Base-by-base conservation (phyloP, 306 rosid genomes). In the Crotalaria pallida region DNA sequence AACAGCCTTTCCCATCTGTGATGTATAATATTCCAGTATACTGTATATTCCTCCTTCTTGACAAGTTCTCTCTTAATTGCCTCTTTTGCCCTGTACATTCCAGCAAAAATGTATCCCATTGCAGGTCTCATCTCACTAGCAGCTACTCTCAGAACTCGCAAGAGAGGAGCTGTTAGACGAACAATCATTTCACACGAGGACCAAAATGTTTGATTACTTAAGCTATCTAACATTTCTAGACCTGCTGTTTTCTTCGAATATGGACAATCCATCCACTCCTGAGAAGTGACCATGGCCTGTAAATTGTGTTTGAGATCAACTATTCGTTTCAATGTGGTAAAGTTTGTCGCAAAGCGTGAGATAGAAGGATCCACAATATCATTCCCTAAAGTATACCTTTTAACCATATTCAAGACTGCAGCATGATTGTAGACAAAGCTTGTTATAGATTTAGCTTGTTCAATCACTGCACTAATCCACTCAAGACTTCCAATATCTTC, bases 1-100 rank as follows among this genome's bases (percentile, higher is more conserved):
- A 87, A 83, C 27, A 78, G 86, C 72, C 79, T 89, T 62, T 88
- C 91, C 96, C 96, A 92, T 81, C 90, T 79, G 52, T 82, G 91
- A 85, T 92, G 91, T 77, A 92, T 89, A 67, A 92, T 92, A 72
- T 82, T 84, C 98, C 96, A 92, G 78, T 85, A 92, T 58, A 86
- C 85, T 81, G 79, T 78, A 86, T 88, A 90, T 16, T 88, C 93
- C 80, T 89, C 92, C 73, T 83, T 90, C 71, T 88, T 87, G 27
- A 59, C 77, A 63, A 90, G 90, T 66, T 75, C 88, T 75, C 84
- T 88, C 78, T 90, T 92, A 74, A 92, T 92, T 47, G 88, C 81
- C 84, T 90, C 96, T 58, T 92, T 92, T 51, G 87, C 89, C 29
- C 84, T 75, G 77, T 90, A 92, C 76, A 92, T 85, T 77, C 91